These are phyloP conservation scores for Colletotrichum ledebouriae DNA, from an alignment of 2,329 filamentous ascomycete species.

Conservation along the genomic window DNA sequence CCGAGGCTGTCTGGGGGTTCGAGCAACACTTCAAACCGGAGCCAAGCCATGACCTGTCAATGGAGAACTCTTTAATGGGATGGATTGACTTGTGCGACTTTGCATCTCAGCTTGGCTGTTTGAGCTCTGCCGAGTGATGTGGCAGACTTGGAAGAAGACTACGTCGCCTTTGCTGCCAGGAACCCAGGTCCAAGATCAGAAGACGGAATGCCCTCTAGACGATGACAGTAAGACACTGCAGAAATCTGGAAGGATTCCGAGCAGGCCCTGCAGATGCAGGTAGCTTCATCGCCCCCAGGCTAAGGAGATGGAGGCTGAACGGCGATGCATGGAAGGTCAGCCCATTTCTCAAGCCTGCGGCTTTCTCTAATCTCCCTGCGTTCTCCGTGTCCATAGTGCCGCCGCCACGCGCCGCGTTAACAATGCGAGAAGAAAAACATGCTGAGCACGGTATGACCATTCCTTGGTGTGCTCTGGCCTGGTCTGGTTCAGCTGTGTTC, in stretches of 20 bases:
- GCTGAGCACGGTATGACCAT: slow-evolving; percentile 5
- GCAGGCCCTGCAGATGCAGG: background rate
- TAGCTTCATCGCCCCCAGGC: background rate
- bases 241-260: slow-evolving; percentile 28
- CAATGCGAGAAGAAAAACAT: slow-evolving; percentile 26
- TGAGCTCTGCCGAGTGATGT: slow-evolving; percentile 32
- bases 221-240: slow-evolving; percentile 5
- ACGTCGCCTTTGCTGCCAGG: slow-evolving; percentile 6
- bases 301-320: slow-evolving; percentile 30
- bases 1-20: slow-evolving; percentile 10
- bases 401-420: slow-evolving; percentile 14
- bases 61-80: background rate
- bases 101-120: slow-evolving; percentile 37
- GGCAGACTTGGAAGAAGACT: slow-evolving; percentile 21
- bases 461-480: slow-evolving; percentile 1
- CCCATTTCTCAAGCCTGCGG: slow-evolving; percentile 11
- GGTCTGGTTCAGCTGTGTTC: slow-evolving; percentile 23
- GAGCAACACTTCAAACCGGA: slow-evolving; percentile 15
- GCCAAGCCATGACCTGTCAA: slow-evolving; percentile 33
- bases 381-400: slow-evolving; percentile 25
- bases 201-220: background rate
- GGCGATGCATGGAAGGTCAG: slow-evolving; percentile 37
- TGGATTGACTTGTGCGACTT: slow-evolving; percentile 22
- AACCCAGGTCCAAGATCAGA: background rate
- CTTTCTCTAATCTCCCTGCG: slow-evolving; percentile 25